Base-by-base conservation (phyloP, 2,329 filamentous ascomycete species). In the Fusarium papillatum region DNA sequence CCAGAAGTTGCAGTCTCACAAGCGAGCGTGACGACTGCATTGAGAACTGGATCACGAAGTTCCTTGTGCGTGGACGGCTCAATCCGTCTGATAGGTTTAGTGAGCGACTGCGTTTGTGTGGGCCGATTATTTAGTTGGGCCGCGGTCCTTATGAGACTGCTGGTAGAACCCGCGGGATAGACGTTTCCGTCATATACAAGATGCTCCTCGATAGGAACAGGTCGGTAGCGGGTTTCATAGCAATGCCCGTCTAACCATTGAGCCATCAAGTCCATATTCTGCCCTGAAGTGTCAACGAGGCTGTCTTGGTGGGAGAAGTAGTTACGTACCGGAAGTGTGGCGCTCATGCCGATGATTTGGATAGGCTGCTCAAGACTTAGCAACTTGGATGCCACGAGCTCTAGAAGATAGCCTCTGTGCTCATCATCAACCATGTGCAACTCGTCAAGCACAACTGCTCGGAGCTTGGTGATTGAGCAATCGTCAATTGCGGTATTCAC, bases 351-450 rank as follows among this genome's bases (percentile, higher is more conserved):
- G 69, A 95, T 85, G 24, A 95, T 91, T 79, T 95, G 94, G 22
- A 94, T 87, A 29, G 87, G 84, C 69, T 94, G 90, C 31, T 90
- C 92, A 26, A 95, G 83, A 68, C 91, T 89, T n/a, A 95, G 84
- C 36, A 95, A 80, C 79, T 95, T 95, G 5, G 93, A 94, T 7
- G 92, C 91, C 83, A 95, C 90, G 8, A 95, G 85, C 80, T 96
- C 94, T 66, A 95, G 85, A 2, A 95, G 86, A 80, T 95, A 95
- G 6, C 94, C 94, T 16, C 94, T 90, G 75, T 93, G 90, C 73
- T 93, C 92, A 80, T 95, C 94, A 77, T 95, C 92, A 55, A 95
- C 88, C 93, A 96, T 95, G 81, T 96, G 94, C n/a, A 95, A 85
- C 80, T 96, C 94, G 78, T 96, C 94, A 39, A 95, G 86, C 17